Evolutionary conservation across 2,329 filamentous ascomycete species (phyloP), one percentile per base, ranked within the genome.

Genomic region (Whalleya microplaca): DNA sequence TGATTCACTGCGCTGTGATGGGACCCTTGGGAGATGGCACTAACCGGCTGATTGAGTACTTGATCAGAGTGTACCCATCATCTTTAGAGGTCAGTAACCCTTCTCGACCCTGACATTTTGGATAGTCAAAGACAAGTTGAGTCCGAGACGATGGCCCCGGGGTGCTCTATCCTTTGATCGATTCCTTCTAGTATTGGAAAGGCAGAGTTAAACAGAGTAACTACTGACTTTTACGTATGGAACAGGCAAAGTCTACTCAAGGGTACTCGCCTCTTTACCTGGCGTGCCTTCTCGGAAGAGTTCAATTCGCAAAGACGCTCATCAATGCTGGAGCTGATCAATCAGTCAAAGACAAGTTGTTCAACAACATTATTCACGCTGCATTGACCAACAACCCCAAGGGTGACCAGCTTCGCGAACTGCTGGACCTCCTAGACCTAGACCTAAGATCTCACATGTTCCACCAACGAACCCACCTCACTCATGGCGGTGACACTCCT

Each of bases 291-390:
- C 73, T 84, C 2, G 80, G 82, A 10, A 80, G 82, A 19, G 64
- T 79, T 16, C 75, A 84, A 1, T 80, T 82, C 19, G 81, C 82
- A 16, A 83, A 84, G 65, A 76, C 84, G 0, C 79, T 96, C 37
- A 79, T 94, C 48, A 76, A 80, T 1, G 84, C 82, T 21, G 90
- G 89, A 2, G 89, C 90, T 2, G 85, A 95, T 66, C 87, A 91
- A 67, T 83, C 84, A 1, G 75, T 75, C 32, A 86, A 86, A 21
- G 87, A 91, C 66, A 74, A 73, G 9, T 69, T 74, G 2, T 84
- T 85, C 10, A 80, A 84, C 62, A 96, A 94, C 64, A 75, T 94
- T 16, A 61, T 94, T 1, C 91, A 96, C 66, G 75, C 80, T 2
- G 77, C 86, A 6, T 66, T 77, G 10, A 51, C 56, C 2, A 66